phyloP scores from a whole-genome alignment of 78 protist genomes.

The Dictyostelium capitatum region DNA sequence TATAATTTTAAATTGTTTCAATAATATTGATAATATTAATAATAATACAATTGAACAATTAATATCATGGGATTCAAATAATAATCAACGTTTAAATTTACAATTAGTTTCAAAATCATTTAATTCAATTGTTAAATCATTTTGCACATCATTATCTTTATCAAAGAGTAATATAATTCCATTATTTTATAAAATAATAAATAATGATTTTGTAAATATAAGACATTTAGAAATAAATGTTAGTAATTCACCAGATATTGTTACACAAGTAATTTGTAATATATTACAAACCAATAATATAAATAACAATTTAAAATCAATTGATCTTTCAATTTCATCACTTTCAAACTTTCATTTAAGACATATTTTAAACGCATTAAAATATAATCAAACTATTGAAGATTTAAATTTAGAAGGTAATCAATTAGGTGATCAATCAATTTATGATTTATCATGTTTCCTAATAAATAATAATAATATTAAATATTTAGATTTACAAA shows the following conservation, averaged over 20 bases:
- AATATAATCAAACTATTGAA: neutral
- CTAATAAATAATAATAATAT: neutral
- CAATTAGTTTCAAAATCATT: neutral
- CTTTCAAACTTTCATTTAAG: neutral
- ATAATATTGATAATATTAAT: neutral
- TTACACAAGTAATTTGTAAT: neutral
- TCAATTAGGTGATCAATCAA: slow-evolving; percentile 15
- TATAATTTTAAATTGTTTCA: neutral
- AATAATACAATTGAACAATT: neutral
- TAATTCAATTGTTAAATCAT: neutral
- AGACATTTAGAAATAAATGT: neutral
- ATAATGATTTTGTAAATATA: neutral
- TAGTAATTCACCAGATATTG: neutral
- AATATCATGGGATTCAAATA: slow-evolving; percentile 5
- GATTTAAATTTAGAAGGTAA: slow-evolving; percentile 15
- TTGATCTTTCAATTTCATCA: neutral
- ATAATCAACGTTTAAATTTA: neutral
- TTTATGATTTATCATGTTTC: neutral
- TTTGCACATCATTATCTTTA: neutral
- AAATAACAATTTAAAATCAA: neutral
- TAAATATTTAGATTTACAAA: slow-evolving; percentile 15
- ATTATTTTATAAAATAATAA: neutral
- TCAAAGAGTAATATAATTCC: slow-evolving; percentile 13
- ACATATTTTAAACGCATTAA: slow-evolving; percentile 6
- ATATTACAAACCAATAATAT: neutral